phyloP scores from a whole-genome alignment of 2,329 filamentous ascomycete genomes.

The Aspergillus piperis region DNA sequence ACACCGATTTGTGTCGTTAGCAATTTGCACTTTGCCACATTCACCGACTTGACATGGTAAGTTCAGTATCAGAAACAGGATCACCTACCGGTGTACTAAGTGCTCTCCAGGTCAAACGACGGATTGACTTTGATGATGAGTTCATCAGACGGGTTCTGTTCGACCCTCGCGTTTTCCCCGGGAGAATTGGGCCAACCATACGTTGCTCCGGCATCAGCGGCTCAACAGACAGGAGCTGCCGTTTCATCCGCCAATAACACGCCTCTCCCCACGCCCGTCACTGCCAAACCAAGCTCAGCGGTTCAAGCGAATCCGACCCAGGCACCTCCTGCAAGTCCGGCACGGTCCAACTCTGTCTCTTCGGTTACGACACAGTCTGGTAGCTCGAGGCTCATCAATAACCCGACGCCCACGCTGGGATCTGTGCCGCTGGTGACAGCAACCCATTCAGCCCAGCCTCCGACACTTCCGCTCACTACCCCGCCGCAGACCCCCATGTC shows the following conservation, averaged over 20 bases:
- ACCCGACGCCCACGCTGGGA: slow-evolving; percentile 75
- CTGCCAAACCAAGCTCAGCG: slow-evolving; percentile 57
- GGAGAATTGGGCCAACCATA: slow-evolving; percentile 85
- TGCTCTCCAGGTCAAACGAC: slow-evolving; percentile 66
- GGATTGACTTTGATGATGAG: slow-evolving; percentile 83
- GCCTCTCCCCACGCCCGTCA: slow-evolving; percentile 70
- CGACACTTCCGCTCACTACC: slow-evolving; percentile 73
- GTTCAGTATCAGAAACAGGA: slow-evolving; percentile 32
- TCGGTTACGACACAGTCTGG: slow-evolving; percentile 68
- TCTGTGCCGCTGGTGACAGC: slow-evolving; percentile 76
- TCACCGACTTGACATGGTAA: slow-evolving; percentile 94
- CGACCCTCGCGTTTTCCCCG: slow-evolving; percentile 77
- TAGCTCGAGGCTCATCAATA: slow-evolving; percentile 60
- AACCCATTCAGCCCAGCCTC: slow-evolving; percentile 59
- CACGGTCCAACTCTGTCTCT: slow-evolving; percentile 81
- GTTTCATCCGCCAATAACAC: slow-evolving; percentile 62
- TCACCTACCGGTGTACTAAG: slow-evolving; percentile 20
- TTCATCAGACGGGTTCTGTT: slow-evolving; percentile 98
- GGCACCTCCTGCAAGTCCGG: slow-evolving; percentile 71
- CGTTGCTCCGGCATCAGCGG: slow-evolving; percentile 49
- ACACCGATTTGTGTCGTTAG: slow-evolving; percentile 92
- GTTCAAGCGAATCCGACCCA: slow-evolving; percentile 55
- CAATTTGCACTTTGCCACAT: slow-evolving; percentile 95
- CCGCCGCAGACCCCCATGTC: slow-evolving; percentile 81
- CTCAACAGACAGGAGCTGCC: slow-evolving; percentile 37